These are phyloP conservation scores for Oxyria digyna DNA, from an alignment of 148 eudicot species.

Conservation along the genomic window DNA sequence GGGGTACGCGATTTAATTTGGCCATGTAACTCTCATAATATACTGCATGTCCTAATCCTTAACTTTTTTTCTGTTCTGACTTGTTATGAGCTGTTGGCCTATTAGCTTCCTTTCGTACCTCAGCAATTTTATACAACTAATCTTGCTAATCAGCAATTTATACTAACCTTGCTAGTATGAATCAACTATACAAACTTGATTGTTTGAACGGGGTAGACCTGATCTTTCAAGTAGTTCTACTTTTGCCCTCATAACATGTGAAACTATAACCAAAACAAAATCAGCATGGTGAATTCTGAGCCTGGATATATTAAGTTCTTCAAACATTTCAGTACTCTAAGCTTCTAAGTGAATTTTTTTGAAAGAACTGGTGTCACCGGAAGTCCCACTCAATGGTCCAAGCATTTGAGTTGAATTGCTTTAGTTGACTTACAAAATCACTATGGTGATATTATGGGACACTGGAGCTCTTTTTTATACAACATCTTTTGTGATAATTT, in stretches of 20 bases:
- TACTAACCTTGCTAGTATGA: background rate
- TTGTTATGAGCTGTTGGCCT: background rate
- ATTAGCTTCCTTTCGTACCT: background rate
- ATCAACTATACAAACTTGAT: background rate
- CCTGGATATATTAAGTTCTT: background rate
- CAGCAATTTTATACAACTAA: background rate
- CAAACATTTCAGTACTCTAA: background rate
- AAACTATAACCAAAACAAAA: background rate
- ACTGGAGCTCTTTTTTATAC: background rate
- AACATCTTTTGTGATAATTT: background rate
- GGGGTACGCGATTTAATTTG: constrained; percentile 10
- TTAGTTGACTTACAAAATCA: background rate
- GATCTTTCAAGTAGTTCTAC: background rate
- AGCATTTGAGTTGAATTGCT: background rate
- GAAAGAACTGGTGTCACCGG: background rate
- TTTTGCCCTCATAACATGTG: background rate
- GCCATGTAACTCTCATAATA: background rate
- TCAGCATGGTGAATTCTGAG: background rate
- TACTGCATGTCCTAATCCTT: background rate
- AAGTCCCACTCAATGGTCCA: background rate
- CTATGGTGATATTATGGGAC: background rate
- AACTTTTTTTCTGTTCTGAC: background rate
- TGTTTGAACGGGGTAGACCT: background rate
- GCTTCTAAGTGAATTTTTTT: background rate
- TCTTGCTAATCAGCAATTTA: too few relatives aligned